A percentile compares a stretch with the other conserved stretches of the same genome.
Conservation (phyloP, 169 alveolate genomes). For the Plasmodium vivax region DNA sequence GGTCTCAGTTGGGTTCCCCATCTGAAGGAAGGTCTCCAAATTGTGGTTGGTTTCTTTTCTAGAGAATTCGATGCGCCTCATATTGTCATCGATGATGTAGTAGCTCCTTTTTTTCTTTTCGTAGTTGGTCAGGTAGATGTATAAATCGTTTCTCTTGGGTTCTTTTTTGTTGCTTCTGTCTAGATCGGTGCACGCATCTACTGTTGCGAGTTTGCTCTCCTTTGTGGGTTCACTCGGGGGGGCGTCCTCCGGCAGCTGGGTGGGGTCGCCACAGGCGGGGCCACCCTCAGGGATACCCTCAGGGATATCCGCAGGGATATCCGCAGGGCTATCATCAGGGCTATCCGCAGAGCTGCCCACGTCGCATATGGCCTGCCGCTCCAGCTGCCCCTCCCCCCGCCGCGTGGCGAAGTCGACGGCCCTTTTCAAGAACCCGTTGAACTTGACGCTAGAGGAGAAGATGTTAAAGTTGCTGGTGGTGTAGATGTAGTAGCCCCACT, state of each 20-base stretch:
- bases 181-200: neutral
- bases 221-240: neutral
- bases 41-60: slow-evolving; percentile 40
- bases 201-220: neutral
- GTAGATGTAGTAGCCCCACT: slow-evolving; percentile 73
- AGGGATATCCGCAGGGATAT: too few species aligned
- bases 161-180: neutral
- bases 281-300: neutral
- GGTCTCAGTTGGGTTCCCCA: neutral
- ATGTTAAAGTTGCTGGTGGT: slow-evolving; percentile 63
- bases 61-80: slow-evolving; percentile 42
- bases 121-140: slow-evolving; percentile 14
- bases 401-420: slow-evolving; percentile 8
- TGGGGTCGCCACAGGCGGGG: neutral
- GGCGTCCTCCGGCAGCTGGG: neutral
- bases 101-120: slow-evolving; percentile 40
- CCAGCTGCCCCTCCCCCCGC: neutral
- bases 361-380: neutral
- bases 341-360: neutral
- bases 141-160: neutral
- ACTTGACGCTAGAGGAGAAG: slow-evolving; percentile 30
- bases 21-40: slow-evolving; percentile 12
- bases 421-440: slow-evolving; percentile 58
- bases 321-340: neutral
- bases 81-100: slow-evolving; percentile 49